These are phyloP conservation scores for Yamadazyma trypodendri DNA, from an alignment of 1,139 yeast genomes.

Conservation along the genomic window DNA sequence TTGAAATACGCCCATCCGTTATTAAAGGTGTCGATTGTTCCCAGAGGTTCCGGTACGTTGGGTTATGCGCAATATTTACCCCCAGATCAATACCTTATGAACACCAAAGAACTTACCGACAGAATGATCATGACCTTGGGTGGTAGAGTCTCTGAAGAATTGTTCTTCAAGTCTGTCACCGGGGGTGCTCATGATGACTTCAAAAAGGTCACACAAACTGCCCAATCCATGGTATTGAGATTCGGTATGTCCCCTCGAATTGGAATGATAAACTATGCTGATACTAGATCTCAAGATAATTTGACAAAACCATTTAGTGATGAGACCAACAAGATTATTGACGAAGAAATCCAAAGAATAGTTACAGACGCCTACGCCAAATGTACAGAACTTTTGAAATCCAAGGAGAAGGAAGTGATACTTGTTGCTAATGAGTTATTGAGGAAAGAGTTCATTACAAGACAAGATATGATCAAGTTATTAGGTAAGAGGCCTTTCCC, in stretches of 20 bases:
- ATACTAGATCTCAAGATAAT: slow-evolving; percentile 54
- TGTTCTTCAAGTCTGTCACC: slow-evolving; percentile 85
- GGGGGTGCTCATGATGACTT: slow-evolving; percentile 97
- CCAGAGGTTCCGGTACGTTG: slow-evolving; percentile 93
- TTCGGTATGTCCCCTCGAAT: slow-evolving; percentile 88
- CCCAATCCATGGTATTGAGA: slow-evolving; percentile 87
- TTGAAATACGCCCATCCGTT: slow-evolving; percentile 87
- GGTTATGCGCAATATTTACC: slow-evolving; percentile 99
- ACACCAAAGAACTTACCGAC: slow-evolving; percentile 76
- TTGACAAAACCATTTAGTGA: slow-evolving; percentile 91
- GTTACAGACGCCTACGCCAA: slow-evolving; percentile 73
- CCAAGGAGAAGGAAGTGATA: slow-evolving; percentile 71
- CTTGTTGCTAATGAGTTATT: slow-evolving; percentile 84
- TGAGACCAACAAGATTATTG: slow-evolving; percentile 76
- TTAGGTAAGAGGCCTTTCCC: slow-evolving; percentile 90
- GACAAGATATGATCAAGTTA: slow-evolving; percentile 86
- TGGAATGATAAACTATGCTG: slow-evolving; percentile 74
- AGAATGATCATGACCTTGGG: slow-evolving; percentile 97
- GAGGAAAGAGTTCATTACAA: slow-evolving; percentile 78
- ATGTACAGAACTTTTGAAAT: slow-evolving; percentile 67
- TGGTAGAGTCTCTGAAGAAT: slow-evolving; percentile 93
- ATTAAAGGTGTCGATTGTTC: slow-evolving; percentile 91
- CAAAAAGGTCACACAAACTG: slow-evolving; percentile 93
- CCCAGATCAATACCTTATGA: slow-evolving; percentile 82
- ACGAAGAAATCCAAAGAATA: slow-evolving; percentile 77